These are phyloP conservation scores for Ganoderma resinaceum DNA, from an alignment of 1,284 basidiomycete genomes.

Conservation along the genomic window DNA sequence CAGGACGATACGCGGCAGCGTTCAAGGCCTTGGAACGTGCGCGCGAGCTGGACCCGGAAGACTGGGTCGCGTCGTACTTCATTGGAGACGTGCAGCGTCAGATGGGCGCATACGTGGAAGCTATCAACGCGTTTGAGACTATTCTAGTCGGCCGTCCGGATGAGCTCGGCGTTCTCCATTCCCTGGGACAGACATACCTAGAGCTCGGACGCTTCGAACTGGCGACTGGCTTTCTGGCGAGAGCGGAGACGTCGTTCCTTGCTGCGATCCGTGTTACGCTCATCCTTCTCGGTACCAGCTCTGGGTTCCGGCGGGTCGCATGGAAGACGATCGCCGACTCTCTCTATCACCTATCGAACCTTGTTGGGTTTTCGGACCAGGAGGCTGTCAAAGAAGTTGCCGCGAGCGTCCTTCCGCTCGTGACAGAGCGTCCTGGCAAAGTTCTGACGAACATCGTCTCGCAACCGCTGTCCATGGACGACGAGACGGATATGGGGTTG, in stretches of 20 bases:
- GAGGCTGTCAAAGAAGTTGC: conserved; percentile 47
- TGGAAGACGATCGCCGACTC: conserved; percentile 93
- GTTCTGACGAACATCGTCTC: conserved; percentile 52
- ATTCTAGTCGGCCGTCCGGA: conserved; percentile 66
- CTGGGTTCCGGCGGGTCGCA: conserved; percentile 72
- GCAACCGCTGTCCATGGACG: conserved; percentile 34
- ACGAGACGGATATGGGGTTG: conserved; percentile 33
- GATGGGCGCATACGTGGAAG: conserved; percentile 78
- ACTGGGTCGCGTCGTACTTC: conserved; percentile 89
- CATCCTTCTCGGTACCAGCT: conserved; percentile 59
- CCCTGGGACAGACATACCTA: conserved; percentile 79
- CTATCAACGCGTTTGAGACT: conserved; percentile 71
- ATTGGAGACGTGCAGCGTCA: conserved; percentile 89
- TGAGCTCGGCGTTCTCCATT: conserved; percentile 76
- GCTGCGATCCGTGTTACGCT: conserved; percentile 63
- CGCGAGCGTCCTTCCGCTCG: conserved; percentile 43
- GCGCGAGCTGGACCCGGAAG: conserved; percentile 68
- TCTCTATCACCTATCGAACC: conserved; percentile 67
- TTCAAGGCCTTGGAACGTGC: conserved; percentile 87
- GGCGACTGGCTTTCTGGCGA: conserved; percentile 71
- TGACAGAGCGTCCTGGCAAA: conserved; percentile 48
- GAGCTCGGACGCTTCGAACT: conserved; percentile 75
- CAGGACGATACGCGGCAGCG: conserved; percentile 89
- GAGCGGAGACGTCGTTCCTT: conserved; percentile 80
- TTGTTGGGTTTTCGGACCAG: conserved; percentile 52